Percentiles rank a stretch among this genome's conserved stretches.
Conservation (phyloP, 225 moss, liverwort and hornwort genomes). For the Physcomitrium patens region DNA sequence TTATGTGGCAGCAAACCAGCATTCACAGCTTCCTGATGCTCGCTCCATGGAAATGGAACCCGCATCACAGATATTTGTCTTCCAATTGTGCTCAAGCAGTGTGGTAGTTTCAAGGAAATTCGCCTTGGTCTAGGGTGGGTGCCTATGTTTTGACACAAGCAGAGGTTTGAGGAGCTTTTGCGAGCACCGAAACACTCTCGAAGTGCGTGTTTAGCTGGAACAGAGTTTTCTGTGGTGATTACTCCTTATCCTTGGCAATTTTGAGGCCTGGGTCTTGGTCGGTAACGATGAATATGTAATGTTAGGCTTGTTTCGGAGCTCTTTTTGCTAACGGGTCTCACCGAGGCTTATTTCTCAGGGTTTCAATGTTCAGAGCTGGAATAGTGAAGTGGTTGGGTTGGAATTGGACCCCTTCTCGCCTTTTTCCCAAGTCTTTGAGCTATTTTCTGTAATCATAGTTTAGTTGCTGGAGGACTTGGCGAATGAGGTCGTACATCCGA, state of each 20-base stretch:
- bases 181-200: neutral
- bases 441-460: neutral
- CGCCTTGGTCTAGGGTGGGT: neutral
- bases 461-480: neutral
- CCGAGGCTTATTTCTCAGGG: slow-evolving; percentile 13
- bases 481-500: neutral
- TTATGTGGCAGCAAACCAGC: neutral
- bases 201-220: slow-evolving; percentile 1
- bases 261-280: neutral
- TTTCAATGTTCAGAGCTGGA: neutral
- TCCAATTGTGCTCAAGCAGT: neutral
- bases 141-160: slow-evolving; percentile 1
- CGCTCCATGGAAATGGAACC: neutral
- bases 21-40: neutral
- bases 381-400: slow-evolving; percentile 4
- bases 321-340: neutral
- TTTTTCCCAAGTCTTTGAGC: slow-evolving; percentile 6
- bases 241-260: slow-evolving; percentile 2
- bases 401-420: neutral
- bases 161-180: slow-evolving; percentile 13
- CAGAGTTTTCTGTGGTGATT: neutral
- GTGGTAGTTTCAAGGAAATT: neutral
- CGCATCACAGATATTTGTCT: neutral
- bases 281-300: neutral
- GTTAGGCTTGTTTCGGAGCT: neutral